Evolutionary conservation across 2,329 filamentous ascomycete genomes (phyloP), one percentile per base, ranked within the genome.

Genomic region (Rutstroemia sp.): DNA sequence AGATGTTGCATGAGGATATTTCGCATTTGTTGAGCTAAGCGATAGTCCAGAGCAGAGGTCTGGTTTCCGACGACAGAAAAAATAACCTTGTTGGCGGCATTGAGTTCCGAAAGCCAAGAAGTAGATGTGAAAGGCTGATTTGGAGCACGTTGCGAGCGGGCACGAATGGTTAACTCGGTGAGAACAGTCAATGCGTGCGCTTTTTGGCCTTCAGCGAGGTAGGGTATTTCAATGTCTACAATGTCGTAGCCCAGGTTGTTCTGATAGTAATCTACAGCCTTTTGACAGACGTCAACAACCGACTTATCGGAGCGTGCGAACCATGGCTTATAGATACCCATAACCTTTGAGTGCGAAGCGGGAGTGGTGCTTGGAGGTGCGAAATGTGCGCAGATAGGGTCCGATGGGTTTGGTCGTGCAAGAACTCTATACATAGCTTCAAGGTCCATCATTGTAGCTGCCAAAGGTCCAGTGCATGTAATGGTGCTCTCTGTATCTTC

Each of bases 131-230:
- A 2, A 2, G 23, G 56, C 52, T 42, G n/a, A 49, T 19, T 46
- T 16, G 12, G 18, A 14, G 47, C 19, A 49, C 60, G 30, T 16
- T 56, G 25, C 0, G 73, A 37, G 3, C 59, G 75, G 1, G 76
- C 75, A 34, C 5, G 56, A 62, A 76, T 74, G 10, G 80, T 75
- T 61, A 85, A 81, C 69, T 96, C 91, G 27, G 80, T 73, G 59
- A 96, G 79, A 69, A 92, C 94, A 49, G 87, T 87, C 42, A 87
- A 77, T 18, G 84, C 82, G 72, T 96, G 91, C 0, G 88, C 88
- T 48, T 84, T 76, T 69, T 92, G 89, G 18, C 83, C 87, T 69
- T 91, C 81, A 49, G 78, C 71, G 16, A 88, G 70, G 58, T 83
- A 77, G 0, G 88, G 87, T 52, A 91, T 78, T 42, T 71, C 73